Conservation (phyloP, 2,329 filamentous ascomycete genomes). For the Hirsutella thompsonii region DNA sequence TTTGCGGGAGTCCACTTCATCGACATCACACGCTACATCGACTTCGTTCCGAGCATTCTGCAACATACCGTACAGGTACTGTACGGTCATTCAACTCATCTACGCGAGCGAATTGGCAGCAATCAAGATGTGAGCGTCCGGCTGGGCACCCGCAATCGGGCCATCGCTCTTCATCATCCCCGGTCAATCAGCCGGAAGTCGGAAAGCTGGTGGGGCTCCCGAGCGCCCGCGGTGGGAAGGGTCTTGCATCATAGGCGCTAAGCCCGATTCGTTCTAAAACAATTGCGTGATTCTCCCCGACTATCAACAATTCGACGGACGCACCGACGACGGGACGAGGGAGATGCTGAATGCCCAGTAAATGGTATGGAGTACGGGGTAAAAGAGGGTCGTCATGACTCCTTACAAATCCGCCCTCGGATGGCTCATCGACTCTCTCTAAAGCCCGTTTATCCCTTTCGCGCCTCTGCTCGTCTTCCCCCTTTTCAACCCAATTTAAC, state of each 20-base stretch:
- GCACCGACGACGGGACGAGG: not conserved
- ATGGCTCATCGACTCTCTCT: not conserved
- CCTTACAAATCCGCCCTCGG: constrained; percentile 12
- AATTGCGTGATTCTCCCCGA: constrained; percentile 27
- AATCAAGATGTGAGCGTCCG: too few relatives aligned
- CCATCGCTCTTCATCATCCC: not conserved
- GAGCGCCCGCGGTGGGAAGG: constrained; percentile 4
- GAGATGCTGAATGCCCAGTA: not conserved
- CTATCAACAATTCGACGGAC: constrained; percentile 20
- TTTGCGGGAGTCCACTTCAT: too few relatives aligned
- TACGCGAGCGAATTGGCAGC: too few relatives aligned
- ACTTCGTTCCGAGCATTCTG: too few relatives aligned
- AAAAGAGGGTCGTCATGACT: constrained; percentile 4
- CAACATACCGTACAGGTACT: too few relatives aligned
- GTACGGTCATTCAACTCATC: too few relatives aligned
- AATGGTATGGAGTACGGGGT: not conserved
- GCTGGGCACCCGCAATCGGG: not conserved
- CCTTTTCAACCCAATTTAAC: not conserved
- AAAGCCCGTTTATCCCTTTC: not conserved
- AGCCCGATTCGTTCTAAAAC: constrained; percentile 15
- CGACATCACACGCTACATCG: too few relatives aligned
- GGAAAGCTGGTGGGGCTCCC: constrained; percentile 17
- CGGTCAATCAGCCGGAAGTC: constrained; percentile 13
- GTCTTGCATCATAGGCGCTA: constrained; percentile 16
- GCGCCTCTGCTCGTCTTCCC: not conserved